Conservation (phyloP, 495 filamentous ascomycete genomes). For the Penicillium desertorum region DNA sequence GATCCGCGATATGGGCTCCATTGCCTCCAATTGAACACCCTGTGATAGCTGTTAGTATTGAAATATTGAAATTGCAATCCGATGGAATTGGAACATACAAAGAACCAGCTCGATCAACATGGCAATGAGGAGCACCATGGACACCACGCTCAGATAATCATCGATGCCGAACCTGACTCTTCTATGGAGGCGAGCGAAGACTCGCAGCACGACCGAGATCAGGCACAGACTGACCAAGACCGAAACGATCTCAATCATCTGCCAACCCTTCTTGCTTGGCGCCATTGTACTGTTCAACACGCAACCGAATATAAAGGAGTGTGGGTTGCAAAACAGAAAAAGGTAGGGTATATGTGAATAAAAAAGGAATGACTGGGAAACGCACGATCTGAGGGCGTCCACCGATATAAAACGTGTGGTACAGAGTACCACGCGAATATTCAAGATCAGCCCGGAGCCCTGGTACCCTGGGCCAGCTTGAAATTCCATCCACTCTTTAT, state of each 20-base stretch:
- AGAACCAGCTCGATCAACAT: conserved; percentile 41
- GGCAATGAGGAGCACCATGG: conserved; percentile 33
- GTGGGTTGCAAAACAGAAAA: conserved; percentile 2
- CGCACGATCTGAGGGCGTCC: conserved; percentile 19
- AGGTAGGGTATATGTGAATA: background rate
- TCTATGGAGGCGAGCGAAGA: conserved; percentile 38
- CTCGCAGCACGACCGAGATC: conserved; percentile 38
- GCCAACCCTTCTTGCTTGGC: conserved; percentile 29
- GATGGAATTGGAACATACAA: conserved; percentile 28
- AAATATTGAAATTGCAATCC: background rate
- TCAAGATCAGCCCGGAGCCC: background rate
- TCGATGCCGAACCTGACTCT: conserved; percentile 41
- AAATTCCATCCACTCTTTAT: background rate
- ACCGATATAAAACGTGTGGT: conserved; percentile 15
- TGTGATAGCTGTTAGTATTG: conserved; percentile 19
- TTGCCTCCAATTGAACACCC: conserved; percentile 43
- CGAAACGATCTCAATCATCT: conserved; percentile 41
- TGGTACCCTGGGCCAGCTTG: conserved; percentile 4
- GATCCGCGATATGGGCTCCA: conserved; percentile 27
- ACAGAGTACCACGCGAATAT: conserved; percentile 5
- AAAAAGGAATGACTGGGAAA: conserved; percentile 12
- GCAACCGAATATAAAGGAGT: conserved; percentile 4
- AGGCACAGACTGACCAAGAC: conserved; percentile 40
- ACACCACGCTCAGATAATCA: conserved; percentile 41
- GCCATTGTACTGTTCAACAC: conserved; percentile 24